Base-by-base conservation (phyloP, 352 stramenopile species). In the Aphanomyces stellatus region DNA sequence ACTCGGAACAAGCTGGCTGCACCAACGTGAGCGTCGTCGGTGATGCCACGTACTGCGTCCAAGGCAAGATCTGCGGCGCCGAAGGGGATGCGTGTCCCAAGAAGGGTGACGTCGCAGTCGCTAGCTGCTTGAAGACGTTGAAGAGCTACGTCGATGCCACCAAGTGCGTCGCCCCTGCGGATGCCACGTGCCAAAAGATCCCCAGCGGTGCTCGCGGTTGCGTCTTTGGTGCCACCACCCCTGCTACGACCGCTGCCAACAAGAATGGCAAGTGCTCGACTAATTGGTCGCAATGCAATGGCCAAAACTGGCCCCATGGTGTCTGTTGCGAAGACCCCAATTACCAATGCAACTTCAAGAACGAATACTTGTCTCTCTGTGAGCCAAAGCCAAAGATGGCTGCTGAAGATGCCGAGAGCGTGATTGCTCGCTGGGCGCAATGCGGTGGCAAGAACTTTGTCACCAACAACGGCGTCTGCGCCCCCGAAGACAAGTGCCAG, bases 261-360 rank as follows among this genome's bases (percentile, higher is more conserved):
- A 19, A 22, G 13, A 22, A 19, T 11, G 37, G 37, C 37, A 11
- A 48, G 40, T 62, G 53, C 40, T n/a, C 15, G n/a, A 34, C n/a
- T 8, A 62, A 62, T 6, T 41, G 28, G 22, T 48, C 25, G 6
- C 53, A 62, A 41, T 62, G 53, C 40, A 62, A 62, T 24, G 53
- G 53, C n/a, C 53, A 62, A 24, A 62, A 62, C 24, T 62, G 53
- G 53, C 53, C 53, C 4, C 48, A 24, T 31, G 30, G 53, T n/a
- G 53, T 62, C n/a, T 62, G 53, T 24, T 62, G 53, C 30, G 6
- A 62, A 34, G 30, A 62, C 40, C 19, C 53, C 3, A n/a, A 48
- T 7, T 62, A 48, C 28, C 4, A 46, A 28, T 62, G 53, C 53
- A 48, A 48, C 25, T 13, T 13, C 22, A 62, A 62, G 30, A 62